phyloP scores from a whole-genome alignment of 306 rosid genomes.

The Quercus alba region DNA sequence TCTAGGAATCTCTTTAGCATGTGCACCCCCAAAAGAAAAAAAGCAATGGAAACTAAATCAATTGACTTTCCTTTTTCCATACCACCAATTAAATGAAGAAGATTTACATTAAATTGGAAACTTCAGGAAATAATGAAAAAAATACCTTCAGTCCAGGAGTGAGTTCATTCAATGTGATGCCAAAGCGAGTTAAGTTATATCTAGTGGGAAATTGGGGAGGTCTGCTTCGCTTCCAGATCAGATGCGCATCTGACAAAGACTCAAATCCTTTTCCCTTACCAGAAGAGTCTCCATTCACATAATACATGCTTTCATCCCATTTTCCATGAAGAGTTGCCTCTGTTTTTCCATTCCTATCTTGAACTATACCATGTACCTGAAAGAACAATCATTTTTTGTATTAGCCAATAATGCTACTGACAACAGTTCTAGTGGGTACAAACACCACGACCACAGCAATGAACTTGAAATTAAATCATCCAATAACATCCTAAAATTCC shows the following conservation, averaged over 20 bases:
- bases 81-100: not conserved
- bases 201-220: conserved; percentile 72
- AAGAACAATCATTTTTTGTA: conserved; percentile 6
- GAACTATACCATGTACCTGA: conserved; percentile 87
- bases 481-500: not conserved
- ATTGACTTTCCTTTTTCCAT: conserved; percentile 1
- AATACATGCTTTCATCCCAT: conserved; percentile 99
- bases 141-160: conserved; percentile 87
- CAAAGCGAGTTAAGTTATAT: conserved; percentile 94
- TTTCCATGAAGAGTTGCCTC: conserved; percentile 89
- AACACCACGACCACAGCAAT: not conserved
- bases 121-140: conserved; percentile 21
- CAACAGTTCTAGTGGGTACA: not conserved
- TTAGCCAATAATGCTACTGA: not conserved
- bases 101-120: conserved; percentile 16
- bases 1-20: not conserved
- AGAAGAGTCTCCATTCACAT: conserved; percentile 69
- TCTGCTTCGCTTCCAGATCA: conserved; percentile 92
- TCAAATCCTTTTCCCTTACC: conserved; percentile 84
- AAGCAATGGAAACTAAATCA: not conserved
- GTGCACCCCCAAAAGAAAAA: not conserved
- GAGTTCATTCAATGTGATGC: conserved; percentile 90
- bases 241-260: conserved; percentile 66
- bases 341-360: conserved; percentile 80
- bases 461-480: not conserved